These are phyloP conservation scores for Ceratocystis ficicola DNA, from an alignment of 2,329 filamentous ascomycete genomes.

Conservation along the genomic window DNA sequence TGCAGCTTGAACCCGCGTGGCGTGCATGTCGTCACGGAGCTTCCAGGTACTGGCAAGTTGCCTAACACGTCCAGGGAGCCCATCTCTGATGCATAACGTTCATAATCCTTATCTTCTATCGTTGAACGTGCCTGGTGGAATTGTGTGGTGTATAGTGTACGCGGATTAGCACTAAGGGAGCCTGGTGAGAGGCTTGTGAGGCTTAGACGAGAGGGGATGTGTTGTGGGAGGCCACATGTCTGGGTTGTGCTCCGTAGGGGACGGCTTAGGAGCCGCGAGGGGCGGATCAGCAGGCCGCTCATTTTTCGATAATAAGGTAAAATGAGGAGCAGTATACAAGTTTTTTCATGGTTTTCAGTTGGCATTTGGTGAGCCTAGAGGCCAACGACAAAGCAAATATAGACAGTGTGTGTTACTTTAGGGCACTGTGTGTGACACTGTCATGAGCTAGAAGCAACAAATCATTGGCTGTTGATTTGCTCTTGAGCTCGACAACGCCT, in stretches of 20 bases:
- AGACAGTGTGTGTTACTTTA: not conserved
- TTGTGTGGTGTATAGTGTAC: not conserved
- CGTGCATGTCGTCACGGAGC: constrained; percentile 70
- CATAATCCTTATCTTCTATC: not conserved
- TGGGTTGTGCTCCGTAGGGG: not conserved
- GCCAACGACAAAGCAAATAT: not conserved
- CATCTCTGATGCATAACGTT: constrained; percentile 18
- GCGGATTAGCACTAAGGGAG: not conserved
- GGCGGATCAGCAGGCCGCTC: not conserved
- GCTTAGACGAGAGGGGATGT: not conserved
- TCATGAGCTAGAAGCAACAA: not conserved
- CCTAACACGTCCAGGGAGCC: constrained; percentile 60
- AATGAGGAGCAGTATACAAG: not conserved
- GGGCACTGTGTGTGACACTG: not conserved
- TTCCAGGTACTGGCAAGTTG: constrained; percentile 62
- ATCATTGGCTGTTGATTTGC: not conserved
- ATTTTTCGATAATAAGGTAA: not conserved
- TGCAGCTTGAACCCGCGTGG: constrained; percentile 76
- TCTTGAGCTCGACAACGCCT: not conserved
- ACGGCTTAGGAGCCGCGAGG: not conserved
- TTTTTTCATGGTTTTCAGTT: not conserved
- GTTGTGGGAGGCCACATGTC: not conserved
- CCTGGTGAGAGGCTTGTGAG: not conserved
- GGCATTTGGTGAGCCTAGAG: not conserved
- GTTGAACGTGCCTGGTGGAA: not conserved